phyloP scores from a whole-genome alignment of 2,329 filamentous ascomycete species.

The Microascus cirrosus region DNA sequence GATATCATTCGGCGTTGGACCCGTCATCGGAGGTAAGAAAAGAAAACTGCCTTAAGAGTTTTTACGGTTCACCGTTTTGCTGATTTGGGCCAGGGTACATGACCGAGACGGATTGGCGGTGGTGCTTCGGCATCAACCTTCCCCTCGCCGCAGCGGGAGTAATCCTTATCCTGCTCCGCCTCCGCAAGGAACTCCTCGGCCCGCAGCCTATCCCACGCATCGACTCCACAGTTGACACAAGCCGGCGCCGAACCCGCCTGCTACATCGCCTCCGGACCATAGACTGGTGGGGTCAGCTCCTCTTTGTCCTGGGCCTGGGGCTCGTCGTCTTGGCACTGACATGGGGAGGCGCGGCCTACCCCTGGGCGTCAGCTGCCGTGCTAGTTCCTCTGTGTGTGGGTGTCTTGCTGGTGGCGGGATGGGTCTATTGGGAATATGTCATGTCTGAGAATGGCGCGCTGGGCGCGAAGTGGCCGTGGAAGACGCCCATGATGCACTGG shows the following conservation, averaged over 20 bases:
- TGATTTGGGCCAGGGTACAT: slow-evolving; percentile 15
- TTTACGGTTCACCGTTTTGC: neutral
- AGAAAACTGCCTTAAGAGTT: neutral
- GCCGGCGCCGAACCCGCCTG: slow-evolving; percentile 21
- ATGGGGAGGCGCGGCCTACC: slow-evolving; percentile 42
- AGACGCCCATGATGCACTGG: slow-evolving; percentile 55
- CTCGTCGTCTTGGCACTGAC: slow-evolving; percentile 42
- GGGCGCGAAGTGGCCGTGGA: slow-evolving; percentile 34
- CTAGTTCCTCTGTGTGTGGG: slow-evolving; percentile 37
- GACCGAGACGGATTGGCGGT: slow-evolving; percentile 47
- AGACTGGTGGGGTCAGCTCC: slow-evolving; percentile 41
- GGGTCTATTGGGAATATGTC: slow-evolving; percentile 40
- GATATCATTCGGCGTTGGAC: slow-evolving; percentile 48
- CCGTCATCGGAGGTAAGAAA: slow-evolving; percentile 49
- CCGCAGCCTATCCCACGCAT: slow-evolving; percentile 35
- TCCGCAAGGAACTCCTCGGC: slow-evolving; percentile 47
- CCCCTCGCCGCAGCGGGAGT: slow-evolving; percentile 41
- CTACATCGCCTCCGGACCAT: slow-evolving; percentile 37
- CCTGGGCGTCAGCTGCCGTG: slow-evolving; percentile 37
- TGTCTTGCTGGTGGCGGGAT: slow-evolving; percentile 23
- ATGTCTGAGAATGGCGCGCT: slow-evolving; percentile 37
- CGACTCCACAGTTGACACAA: slow-evolving; percentile 22
- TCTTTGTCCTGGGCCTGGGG: slow-evolving; percentile 44
- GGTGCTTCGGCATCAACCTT: slow-evolving; percentile 56
- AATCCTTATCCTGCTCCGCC: slow-evolving; percentile 40